A percentile compares a stretch with the other conserved stretches of the same genome.
These are phyloP conservation scores for Aspergillus unguis DNA, from an alignment of 2,329 filamentous ascomycete species.

Conservation along the genomic window DNA sequence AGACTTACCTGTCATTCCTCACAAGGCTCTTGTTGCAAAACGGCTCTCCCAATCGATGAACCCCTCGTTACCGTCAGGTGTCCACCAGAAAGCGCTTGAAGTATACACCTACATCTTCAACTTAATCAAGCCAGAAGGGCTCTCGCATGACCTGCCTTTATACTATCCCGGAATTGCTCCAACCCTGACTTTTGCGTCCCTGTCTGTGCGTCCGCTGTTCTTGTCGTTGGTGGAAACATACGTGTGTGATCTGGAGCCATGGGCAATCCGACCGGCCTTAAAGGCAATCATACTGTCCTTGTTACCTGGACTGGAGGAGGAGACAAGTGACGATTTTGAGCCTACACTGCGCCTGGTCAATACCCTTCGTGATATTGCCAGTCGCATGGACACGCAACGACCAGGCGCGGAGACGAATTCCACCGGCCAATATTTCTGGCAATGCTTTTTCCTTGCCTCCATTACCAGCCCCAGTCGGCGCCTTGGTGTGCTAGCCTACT, in stretches of 20 bases:
- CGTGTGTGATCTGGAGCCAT: conserved; percentile 68
- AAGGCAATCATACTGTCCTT: conserved; percentile 88
- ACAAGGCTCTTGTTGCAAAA: conserved; percentile 79
- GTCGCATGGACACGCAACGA: conserved; percentile 53
- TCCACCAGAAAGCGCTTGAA: conserved; percentile 95
- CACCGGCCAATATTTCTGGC: conserved; percentile 91
- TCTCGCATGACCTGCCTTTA: conserved; percentile 77
- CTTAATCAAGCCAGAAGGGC: conserved; percentile 72
- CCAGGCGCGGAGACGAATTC: conserved; percentile 51
- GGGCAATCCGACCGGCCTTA: conserved; percentile 75
- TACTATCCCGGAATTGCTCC: conserved; percentile 88
- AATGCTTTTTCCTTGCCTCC: conserved; percentile 90
- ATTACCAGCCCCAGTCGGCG: conserved; percentile 85
- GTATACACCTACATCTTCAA: conserved; percentile 89
- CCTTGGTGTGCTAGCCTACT: conserved; percentile 81
- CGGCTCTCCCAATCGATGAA: conserved; percentile 93
- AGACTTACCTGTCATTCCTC: conserved; percentile 69
- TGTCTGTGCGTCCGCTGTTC: conserved; percentile 82
- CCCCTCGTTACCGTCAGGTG: conserved; percentile 85
- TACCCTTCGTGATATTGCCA: conserved; percentile 63
- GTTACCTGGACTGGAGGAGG: conserved; percentile 87
- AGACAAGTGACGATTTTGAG: conserved; percentile 96
- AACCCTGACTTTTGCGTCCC: conserved; percentile 88
- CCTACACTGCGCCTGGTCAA: conserved; percentile 75
- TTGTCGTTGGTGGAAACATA: conserved; percentile 79